Base-by-base conservation (phyloP, 768 basidiomycete species). In the Tylopilus plumbeoviolaceoides region DNA sequence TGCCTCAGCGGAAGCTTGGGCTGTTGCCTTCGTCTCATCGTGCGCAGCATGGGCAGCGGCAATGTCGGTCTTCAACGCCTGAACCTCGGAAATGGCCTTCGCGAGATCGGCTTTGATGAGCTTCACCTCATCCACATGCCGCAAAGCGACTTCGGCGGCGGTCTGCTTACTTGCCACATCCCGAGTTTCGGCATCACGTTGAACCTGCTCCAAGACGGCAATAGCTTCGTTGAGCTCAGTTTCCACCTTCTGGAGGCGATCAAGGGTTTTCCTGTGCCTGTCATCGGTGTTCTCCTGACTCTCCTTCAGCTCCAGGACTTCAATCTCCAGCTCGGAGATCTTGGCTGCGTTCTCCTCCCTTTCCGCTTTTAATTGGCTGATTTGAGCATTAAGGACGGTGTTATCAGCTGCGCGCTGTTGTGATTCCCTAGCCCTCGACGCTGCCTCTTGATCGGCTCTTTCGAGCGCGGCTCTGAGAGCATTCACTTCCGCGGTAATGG, bases 321-420 rank as follows among this genome's bases (percentile, higher is more conserved):
- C 89, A 46, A 93, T 72, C 71, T 93, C 91, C 23, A 91, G 74
- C 61, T 93, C 90, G 0, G 87, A 89, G 5, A 91, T 72, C 68
- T 84, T 89, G 62, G 72, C 74, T 9, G 83, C 79, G 39, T 72
- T 82, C 53, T 90, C 89, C 61, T 87, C 87, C 61, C 82, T 85
- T 68, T 89, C 85, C 12, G 64, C 65, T 65, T 80, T 82, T 55
- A 90, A 72, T 30, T 70, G 71, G 5, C 64, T 67, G 12, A 89
- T 55, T 60, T 85, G 80, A 3, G 73, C 58, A 47, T 75, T 70
- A 20, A 89, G 74, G 7, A 65, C 61, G 21, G 75, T 73, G 2
- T 65, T 67, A 44, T 72, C 72, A 5, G 75, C 69, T 12, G 72
- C 73, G 53, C 78, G 78, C 27, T 69, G 64, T 57, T 83, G 78